Percentiles rank a stretch among this genome's conserved stretches.
Conservation (phyloP, 768 basidiomycete species). For the Leucocoprinus leucothites region DNA sequence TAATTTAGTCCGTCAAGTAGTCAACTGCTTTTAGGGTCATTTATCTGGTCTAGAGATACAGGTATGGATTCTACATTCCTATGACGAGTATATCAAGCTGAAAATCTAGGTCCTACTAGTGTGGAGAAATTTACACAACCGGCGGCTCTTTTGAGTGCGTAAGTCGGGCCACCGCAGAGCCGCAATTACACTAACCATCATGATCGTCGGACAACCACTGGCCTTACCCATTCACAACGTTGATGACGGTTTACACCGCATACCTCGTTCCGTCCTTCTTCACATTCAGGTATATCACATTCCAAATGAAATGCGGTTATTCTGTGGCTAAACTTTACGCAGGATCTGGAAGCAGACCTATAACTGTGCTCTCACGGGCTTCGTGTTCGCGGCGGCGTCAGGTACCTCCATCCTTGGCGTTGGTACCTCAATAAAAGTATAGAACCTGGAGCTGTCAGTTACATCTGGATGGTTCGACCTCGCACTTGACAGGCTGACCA, state of each 20-base stretch:
- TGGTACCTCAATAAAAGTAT: background rate
- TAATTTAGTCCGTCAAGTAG: background rate
- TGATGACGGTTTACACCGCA: background rate
- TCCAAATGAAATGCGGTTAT: background rate
- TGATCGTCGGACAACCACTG: background rate
- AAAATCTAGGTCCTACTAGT: constrained; percentile 10
- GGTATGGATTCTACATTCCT: constrained; percentile 8
- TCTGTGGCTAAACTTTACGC: no score
- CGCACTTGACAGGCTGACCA: background rate
- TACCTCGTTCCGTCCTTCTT: background rate
- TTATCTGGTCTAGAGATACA: constrained; percentile 16
- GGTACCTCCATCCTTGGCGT: background rate
- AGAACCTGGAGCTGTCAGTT: background rate
- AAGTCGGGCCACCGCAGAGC: background rate
- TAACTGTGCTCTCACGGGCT: background rate
- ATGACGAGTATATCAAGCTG: background rate
- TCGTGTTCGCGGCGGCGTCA: background rate
- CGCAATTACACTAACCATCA: background rate
- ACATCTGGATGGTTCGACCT: background rate
- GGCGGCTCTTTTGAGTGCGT: constrained; percentile 16
- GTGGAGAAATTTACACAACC: constrained; percentile 20
- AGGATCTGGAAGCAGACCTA: constrained; percentile 4
- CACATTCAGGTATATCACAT: background rate
- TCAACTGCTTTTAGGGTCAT: constrained; percentile 10
- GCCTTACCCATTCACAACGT: background rate